These are phyloP conservation scores for Cryptococcus amylolentus DNA, from an alignment of 1,284 basidiomycete species.

Conservation along the genomic window DNA sequence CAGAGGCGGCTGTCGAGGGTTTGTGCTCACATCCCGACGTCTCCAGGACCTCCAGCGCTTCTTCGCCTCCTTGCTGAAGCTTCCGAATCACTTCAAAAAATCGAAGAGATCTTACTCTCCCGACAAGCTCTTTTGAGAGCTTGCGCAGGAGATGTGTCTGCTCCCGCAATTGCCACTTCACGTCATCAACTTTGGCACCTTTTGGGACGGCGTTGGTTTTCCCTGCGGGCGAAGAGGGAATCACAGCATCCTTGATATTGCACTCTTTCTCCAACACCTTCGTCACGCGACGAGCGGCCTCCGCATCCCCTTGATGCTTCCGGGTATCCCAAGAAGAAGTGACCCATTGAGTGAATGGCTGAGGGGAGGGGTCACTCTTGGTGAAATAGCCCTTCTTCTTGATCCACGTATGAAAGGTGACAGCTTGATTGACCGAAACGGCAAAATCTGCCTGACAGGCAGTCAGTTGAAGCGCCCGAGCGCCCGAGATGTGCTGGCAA, in stretches of 20 bases:
- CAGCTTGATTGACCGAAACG: slow-evolving; percentile 62
- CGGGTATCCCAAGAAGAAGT: slow-evolving; percentile 42
- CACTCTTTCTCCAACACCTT: slow-evolving; percentile 51
- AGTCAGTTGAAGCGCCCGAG: slow-evolving; percentile 72
- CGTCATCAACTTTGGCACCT: slow-evolving; percentile 50
- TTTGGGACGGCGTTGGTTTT: slow-evolving; percentile 29
- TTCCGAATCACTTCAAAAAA: slow-evolving; percentile 88
- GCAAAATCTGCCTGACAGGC: slow-evolving; percentile 74
- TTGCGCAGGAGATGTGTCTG: slow-evolving; percentile 78
- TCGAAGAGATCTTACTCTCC: slow-evolving; percentile 78
- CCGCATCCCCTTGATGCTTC: slow-evolving; percentile 59
- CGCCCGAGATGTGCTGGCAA: slow-evolving; percentile 83
- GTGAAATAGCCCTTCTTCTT: slow-evolving; percentile 24
- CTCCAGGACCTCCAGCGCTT: slow-evolving; percentile 43
- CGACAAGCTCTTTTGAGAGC: slow-evolving; percentile 79
- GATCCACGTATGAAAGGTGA: slow-evolving; percentile 52
- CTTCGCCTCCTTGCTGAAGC: slow-evolving; percentile 67
- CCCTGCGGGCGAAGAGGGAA: slow-evolving; percentile 44
- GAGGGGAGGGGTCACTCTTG: slow-evolving; percentile 24
- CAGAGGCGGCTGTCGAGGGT: slow-evolving; percentile 54
- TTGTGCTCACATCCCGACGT: slow-evolving; percentile 43
- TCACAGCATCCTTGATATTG: slow-evolving; percentile 21
- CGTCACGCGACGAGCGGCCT: slow-evolving; percentile 44
- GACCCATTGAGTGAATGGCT: slow-evolving; percentile 42
- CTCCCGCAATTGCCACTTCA: slow-evolving; percentile 77